A percentile compares a stretch with the other conserved stretches of the same genome.
phyloP scores from a whole-genome alignment of 176 grass and related monocot genomes.

The Avena atlantica region DNA sequence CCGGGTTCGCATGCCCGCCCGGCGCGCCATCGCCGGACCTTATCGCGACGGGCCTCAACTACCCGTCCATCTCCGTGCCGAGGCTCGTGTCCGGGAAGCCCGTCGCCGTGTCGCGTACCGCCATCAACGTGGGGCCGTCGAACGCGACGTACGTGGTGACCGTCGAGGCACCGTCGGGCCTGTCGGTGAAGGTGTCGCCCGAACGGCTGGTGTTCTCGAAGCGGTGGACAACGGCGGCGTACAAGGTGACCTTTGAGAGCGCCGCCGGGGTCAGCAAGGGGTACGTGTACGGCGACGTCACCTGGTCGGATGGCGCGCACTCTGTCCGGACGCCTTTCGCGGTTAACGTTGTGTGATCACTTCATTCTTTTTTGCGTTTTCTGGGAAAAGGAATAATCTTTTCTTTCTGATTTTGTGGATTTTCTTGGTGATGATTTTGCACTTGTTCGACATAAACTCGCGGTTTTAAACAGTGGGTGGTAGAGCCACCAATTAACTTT shows the following conservation, averaged over 20 bases:
- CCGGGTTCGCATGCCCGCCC: constrained; percentile 56
- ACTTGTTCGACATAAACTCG: neutral
- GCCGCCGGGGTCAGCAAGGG: constrained; percentile 50
- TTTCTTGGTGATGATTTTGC: neutral
- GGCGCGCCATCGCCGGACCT: constrained; percentile 64
- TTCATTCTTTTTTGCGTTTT: neutral
- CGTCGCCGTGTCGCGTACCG: constrained; percentile 58
- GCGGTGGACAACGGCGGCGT: constrained; percentile 75
- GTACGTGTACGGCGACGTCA: constrained; percentile 66
- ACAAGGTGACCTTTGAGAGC: constrained; percentile 67
- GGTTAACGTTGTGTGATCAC: constrained; percentile 67
- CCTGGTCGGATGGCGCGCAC: constrained; percentile 91
- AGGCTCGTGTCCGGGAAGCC: constrained; percentile 49
- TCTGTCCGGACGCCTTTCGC: constrained; percentile 78
- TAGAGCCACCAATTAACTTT: neutral
- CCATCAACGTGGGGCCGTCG: constrained; percentile 77
- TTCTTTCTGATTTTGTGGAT: neutral
- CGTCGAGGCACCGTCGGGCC: constrained; percentile 56
- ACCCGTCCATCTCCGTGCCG: constrained; percentile 90
- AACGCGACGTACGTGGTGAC: constrained; percentile 68
- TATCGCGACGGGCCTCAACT: constrained; percentile 74
- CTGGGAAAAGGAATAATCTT: neutral
- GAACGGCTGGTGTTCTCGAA: constrained; percentile 63
- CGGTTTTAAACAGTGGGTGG: neutral
- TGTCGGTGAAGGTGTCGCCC: constrained; percentile 69